A percentile compares a stretch with the other conserved stretches of the same genome.
phyloP scores from a whole-genome alignment of 176 grass and related monocot genomes.

The Elaeis guineensis region DNA sequence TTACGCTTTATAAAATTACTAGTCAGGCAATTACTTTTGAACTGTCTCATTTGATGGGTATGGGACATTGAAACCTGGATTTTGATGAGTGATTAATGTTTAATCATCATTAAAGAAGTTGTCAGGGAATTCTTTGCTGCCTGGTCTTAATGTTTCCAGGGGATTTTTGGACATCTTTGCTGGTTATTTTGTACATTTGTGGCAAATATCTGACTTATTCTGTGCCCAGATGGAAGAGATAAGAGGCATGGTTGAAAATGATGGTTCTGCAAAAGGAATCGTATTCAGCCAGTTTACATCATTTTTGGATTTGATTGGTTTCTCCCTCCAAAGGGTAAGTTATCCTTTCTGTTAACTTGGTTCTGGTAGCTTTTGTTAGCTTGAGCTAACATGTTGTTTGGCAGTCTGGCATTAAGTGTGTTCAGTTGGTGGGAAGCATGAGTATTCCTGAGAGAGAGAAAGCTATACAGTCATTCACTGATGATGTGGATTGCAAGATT shows the following conservation, averaged over 20 bases:
- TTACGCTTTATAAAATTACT: too few species aligned
- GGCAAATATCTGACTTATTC: too few species aligned
- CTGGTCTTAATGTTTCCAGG: too few species aligned
- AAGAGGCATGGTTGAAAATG: constrained; percentile 80
- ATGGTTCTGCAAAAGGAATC: constrained; percentile 95
- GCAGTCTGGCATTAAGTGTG: constrained; percentile 77
- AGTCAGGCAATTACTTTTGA: too few species aligned
- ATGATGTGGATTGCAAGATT: constrained; percentile 67
- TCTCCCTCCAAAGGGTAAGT: constrained; percentile 56
- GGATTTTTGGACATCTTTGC: too few species aligned
- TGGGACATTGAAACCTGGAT: too few species aligned
- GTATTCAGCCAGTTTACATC: constrained; percentile 95
- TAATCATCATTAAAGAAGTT: too few species aligned
- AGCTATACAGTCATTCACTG: constrained; percentile 75
- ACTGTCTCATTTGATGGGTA: too few species aligned
- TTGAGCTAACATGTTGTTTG: constrained; percentile 25
- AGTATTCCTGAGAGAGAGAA: constrained; percentile 68
- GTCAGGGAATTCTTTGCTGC: too few species aligned
- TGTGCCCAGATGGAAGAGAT: constrained; percentile 61
- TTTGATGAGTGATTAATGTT: too few species aligned
- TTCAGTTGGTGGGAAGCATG: constrained; percentile 81
- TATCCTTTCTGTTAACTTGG: background rate
- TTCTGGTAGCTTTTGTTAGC: too few species aligned
- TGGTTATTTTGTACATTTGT: too few species aligned
- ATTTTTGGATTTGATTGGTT: constrained; percentile 88